Evolutionary conservation across 106 monocot species (phyloP), one percentile per base, ranked within the genome.

Genomic region (Hemerocallis citrina): DNA sequence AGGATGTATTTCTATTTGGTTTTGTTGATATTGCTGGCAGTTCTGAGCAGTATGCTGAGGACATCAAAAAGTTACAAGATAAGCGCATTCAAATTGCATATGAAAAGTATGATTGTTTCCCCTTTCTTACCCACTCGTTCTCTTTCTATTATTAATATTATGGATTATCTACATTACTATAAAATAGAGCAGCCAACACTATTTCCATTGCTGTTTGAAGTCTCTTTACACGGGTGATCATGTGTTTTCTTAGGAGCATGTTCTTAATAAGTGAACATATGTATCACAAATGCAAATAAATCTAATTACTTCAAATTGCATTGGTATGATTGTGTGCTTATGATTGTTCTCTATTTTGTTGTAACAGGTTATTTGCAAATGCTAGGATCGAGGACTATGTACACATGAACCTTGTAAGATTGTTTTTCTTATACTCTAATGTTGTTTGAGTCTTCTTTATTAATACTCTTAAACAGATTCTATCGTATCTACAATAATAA

Each of bases 351-450:
- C 35, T 19, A 34, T 57, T 25, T 50, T 35, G 11, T 7, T 34
- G 12, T 49, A 39, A 27, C 61, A 94, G 94, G 57, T 80, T 95
- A 67, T 67, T 89, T 23, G 62, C 67, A 30, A 72, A 84, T 61
- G 74, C 74, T 62, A 63, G 41, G 50, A 81, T 95, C 30, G 86
- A 90, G 35, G 75, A 76, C 32, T 90, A 84, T 81, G 38, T 95
- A 37, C 78, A 77, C 35, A 86, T 90, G 90, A 71, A 86, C 58
- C 70, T 95, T 72, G 95, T 94, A 89, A 83, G 85, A n/a, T n/a
- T n/a, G n/a, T n/a, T n/a, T n/a, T n/a, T n/a, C n/a, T n/a, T n/a
- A n/a, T n/a, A n/a, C n/a, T n/a, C n/a, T n/a, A n/a, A n/a, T n/a
- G n/a, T n/a, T n/a, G n/a, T n/a, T n/a, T n/a, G n/a, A n/a, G n/a